Evolutionary conservation across 805 yeast species (phyloP), one percentile per base, ranked within the genome.

Genomic region (Wickerhamomyces mucosus): DNA sequence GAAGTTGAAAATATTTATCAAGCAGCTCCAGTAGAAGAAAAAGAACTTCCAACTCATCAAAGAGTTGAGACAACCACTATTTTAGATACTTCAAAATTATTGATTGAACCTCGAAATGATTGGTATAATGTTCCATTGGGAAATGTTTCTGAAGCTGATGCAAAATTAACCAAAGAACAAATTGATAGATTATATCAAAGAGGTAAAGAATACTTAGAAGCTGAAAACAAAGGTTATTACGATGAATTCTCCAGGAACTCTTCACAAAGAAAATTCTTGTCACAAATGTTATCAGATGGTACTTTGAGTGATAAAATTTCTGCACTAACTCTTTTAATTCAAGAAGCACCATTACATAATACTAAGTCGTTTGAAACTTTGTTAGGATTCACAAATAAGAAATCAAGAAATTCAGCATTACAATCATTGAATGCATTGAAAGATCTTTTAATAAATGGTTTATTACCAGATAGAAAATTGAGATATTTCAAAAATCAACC

Each of bases 281-380:
- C 89, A 1, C 94, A 89, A 57, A 79, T 92, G 44, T 69, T 92
- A 48, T 68, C 86, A 6, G 79, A 75, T 43, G 98, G 98, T 82
- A 92, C 98, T 0, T 67, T 89, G 46, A 79, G 76, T 46, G 98
- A 92, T 78, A 86, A 92, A 60, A 82, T 92, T 34, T 83, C 95
- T 29, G 96, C 98, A 0, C 67, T 92, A 50, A 89, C 98, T 1
- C 72, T 92, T 51, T 65, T 92, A 51, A 72, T 88, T 29, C 97
- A 92, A 53, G 97, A 92, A 60, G 88, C 96, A 3, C 98, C 98
- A 6, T 53, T 86, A 33, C 97, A 92, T 52, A 82, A 89, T 45
- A 50, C 78, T 32, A 82, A 84, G 53, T 84, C 95, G 0, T 63
- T 92, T 35, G 95, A 84, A 42, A 79, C 78, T 23, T 59, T 92